These are phyloP conservation scores for Hypoxylon fragiforme DNA, from an alignment of 495 filamentous ascomycete species.

Conservation along the genomic window DNA sequence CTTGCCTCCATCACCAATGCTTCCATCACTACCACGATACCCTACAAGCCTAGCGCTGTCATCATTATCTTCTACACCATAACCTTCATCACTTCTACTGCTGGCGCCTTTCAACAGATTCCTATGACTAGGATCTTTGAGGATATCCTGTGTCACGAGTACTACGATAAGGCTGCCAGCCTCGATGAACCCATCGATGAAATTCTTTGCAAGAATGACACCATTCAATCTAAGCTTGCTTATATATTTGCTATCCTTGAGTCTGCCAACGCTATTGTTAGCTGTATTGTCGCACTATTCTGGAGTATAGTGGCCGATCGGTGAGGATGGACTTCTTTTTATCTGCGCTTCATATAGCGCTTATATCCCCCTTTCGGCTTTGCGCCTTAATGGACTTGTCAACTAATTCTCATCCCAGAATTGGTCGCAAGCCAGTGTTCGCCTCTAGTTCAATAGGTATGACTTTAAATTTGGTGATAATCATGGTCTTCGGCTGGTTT, in stretches of 20 bases:
- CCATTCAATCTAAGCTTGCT: constrained; percentile 41
- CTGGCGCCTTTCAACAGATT: constrained; percentile 31
- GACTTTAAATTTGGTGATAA: constrained; percentile 39
- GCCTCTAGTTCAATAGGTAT: constrained; percentile 42
- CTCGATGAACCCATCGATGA: constrained; percentile 37
- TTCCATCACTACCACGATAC: constrained; percentile 1
- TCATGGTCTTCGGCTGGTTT: constrained; percentile 46
- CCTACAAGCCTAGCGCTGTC: constrained; percentile 7
- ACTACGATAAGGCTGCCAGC: constrained; percentile 32
- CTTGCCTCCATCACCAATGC: constrained; percentile 11
- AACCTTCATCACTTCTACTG: constrained; percentile 19
- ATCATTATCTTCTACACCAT: constrained; percentile 17
- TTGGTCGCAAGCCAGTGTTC: constrained; percentile 50
- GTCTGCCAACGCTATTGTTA: constrained; percentile 26
- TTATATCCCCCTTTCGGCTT: too few relatives aligned
- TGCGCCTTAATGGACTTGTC: not conserved
- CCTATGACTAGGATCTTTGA: constrained; percentile 42
- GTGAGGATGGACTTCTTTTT: constrained; percentile 15
- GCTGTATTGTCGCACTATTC: constrained; percentile 30
- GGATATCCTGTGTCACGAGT: constrained; percentile 45
- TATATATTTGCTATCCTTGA: constrained; percentile 36
- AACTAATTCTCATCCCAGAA: constrained; percentile 36
- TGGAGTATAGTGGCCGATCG: constrained; percentile 38
- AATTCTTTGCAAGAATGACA: constrained; percentile 38
- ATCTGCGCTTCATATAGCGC: too few relatives aligned